Evolutionary conservation across 176 grass and related monocot genomes (phyloP), one percentile per base, ranked within the genome.

Genomic region (Bothriochloa decipiens): DNA sequence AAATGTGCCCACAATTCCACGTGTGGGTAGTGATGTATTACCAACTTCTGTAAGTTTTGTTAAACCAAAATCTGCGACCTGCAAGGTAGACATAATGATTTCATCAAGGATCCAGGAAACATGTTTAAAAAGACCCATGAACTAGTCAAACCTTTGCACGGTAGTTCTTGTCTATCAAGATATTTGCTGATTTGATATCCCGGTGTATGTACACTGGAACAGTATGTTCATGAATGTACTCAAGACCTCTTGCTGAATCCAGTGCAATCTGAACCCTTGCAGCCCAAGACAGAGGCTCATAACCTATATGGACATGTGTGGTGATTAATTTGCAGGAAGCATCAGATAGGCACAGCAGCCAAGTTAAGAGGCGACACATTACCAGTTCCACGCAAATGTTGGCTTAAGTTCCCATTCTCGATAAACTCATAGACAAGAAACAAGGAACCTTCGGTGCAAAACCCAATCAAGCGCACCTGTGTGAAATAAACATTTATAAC

Each of bases 31-130:
- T 71, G 92, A 90, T 40, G 90, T 80, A 76, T 77, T 87, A 50
- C 93, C 96, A 7, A 92, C 89, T 90, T 98, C 77, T 74, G 96
- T 94, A 65, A 98, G 92, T 84, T 98, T 98, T 63, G 96, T 74
- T 78, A 94, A 86, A 75, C 96, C 96, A 87, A 98, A 98, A 83
- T 98, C 96, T 83, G 96, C 96, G 92, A 98, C 96, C 96, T 95
- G 84, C 26, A 87, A 74, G 7, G 25, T 50, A 75, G 11, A 39
- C 22, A 61, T 73, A 79, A 79, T 79, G 79, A 68, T 79, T 75
- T 18, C n/a, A 80, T 32, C 12, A 68, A 68, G 28, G 4, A 75
- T 62, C 4, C 14, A 10, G 25, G 28, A 39, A 9, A 53, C 16
- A 22, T 18, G 47, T 12, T 17, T 14, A 8, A 60, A 46, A 70